Conservation (phyloP, 257 asterid species). For the Solanum sparsipilum region DNA sequence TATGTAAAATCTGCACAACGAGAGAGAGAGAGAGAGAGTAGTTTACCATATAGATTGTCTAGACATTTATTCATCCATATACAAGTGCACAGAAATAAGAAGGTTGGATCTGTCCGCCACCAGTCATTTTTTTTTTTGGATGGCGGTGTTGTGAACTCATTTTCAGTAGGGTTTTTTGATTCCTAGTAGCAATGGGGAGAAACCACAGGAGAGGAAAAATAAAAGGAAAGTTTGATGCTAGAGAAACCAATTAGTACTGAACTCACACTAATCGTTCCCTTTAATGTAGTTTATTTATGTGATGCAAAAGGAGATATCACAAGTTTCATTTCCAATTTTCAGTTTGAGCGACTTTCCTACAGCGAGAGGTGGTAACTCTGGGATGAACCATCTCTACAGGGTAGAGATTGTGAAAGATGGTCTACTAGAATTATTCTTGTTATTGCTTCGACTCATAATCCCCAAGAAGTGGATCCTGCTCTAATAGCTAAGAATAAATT, state of each 20-base stretch:
- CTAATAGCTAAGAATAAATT: not conserved
- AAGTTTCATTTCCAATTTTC: not conserved
- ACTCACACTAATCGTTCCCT: not conserved
- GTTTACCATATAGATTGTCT: not conserved
- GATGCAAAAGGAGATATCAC: not conserved
- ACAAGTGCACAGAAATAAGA: not conserved
- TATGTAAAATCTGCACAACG: slow-evolving; percentile 71
- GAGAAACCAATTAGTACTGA: not conserved
- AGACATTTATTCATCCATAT: not conserved
- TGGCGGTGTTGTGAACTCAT: not conserved
- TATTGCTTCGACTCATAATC: not conserved
- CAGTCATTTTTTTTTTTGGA: not conserved
- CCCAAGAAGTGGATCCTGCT: not conserved
- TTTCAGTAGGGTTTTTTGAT: not conserved
- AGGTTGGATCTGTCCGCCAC: not conserved
- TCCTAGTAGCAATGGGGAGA: not conserved
- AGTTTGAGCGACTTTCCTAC: not conserved
- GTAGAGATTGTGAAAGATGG: not conserved
- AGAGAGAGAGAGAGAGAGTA: not conserved
- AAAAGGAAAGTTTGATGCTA: not conserved
- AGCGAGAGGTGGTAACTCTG: not conserved
- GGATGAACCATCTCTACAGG: not conserved
- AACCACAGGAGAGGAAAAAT: not conserved
- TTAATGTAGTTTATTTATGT: not conserved
- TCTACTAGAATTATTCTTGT: not conserved